Base-by-base conservation (phyloP, 441 rosid genomes). In the Gossypium davidsonii region DNA sequence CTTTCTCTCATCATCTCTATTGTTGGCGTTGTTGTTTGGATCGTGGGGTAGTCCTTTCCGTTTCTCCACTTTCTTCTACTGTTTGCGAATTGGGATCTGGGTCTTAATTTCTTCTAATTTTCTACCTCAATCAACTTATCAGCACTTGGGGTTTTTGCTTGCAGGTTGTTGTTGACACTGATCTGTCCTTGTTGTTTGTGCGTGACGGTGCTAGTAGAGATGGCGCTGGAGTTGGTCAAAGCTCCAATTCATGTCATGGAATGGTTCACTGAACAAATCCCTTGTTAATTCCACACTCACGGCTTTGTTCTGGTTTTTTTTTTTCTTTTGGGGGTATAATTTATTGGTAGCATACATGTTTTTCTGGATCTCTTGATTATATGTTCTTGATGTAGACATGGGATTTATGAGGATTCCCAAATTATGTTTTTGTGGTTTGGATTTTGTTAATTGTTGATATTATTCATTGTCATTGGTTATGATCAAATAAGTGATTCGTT, bases 191-290 rank as follows among this genome's bases (percentile, higher is more conserved):
- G 91, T 57, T 86, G 84, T 76, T 72, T 89, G 67, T 87, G 88
- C 71, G 80, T 88, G 75, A 89, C 90, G 58, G 68, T 88, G 15
- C 21, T 84, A 59, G 91, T 89, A 77, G 91, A 91, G 80, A 68
- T 82, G 42, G 90, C 97, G 61, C 83, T 89, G 74, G 89, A 80
- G 77, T 78, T 91, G 85, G 81, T 90, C 75, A 85, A 91, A 79
- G 96, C 92, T 15, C 91, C 91, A 3, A 73, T 90, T 72, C 87
- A 83, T 83, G 92, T 88, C 68, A 86, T 92, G 86, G 80, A 82
- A 73, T 89, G 92, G 90, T 87, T 88, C 88, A 82, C 87, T 76
- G 81, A 85, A 57, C 81, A 87, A 73, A 90, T 88, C 71, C 93
- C 85, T 52, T 89, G 94, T 78, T 89, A 67, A 79, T 75, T 73